These are phyloP conservation scores for Neofusicoccum sp. DNA, from an alignment of 2,329 filamentous ascomycete species.

Conservation along the genomic window DNA sequence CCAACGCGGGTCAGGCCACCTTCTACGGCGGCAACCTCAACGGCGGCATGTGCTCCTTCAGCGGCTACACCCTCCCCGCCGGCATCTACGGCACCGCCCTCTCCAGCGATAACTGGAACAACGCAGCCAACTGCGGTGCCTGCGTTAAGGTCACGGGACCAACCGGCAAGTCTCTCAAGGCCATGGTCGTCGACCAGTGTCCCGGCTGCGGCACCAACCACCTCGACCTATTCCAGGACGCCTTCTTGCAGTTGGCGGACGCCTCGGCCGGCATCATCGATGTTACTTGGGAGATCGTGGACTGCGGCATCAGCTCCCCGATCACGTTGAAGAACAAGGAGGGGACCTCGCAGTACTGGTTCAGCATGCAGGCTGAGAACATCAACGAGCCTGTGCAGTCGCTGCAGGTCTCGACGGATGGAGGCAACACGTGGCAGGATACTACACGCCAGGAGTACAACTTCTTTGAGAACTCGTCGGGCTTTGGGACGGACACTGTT, in stretches of 20 bases:
- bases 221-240: constrained; percentile 58
- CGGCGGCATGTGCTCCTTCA: constrained; percentile 67
- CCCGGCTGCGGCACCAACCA: constrained; percentile 58
- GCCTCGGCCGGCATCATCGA: constrained; percentile 51
- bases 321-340: constrained; percentile 58
- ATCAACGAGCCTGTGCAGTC: constrained; percentile 58
- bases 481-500: constrained; percentile 59
- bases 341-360: constrained; percentile 56
- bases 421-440: constrained; percentile 60
- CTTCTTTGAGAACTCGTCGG: constrained; percentile 63
- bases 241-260: constrained; percentile 52
- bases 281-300: constrained; percentile 53
- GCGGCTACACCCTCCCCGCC: constrained; percentile 62
- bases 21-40: constrained; percentile 46
- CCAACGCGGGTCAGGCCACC: constrained; percentile 33
- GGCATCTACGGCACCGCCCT: constrained; percentile 64
- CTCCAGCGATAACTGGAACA: constrained; percentile 60
- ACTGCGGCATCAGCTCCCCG: constrained; percentile 55
- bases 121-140: constrained; percentile 60
- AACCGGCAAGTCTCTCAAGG: constrained; percentile 60
- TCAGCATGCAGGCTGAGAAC: constrained; percentile 67
- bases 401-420: constrained; percentile 64
- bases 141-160: constrained; percentile 64
- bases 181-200: constrained; percentile 66
- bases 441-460: constrained; percentile 57